A percentile compares a stretch with the other conserved stretches of the same genome.
Conservation (phyloP, 176 grass and related monocot genomes). For the Triticum turgidum region DNA sequence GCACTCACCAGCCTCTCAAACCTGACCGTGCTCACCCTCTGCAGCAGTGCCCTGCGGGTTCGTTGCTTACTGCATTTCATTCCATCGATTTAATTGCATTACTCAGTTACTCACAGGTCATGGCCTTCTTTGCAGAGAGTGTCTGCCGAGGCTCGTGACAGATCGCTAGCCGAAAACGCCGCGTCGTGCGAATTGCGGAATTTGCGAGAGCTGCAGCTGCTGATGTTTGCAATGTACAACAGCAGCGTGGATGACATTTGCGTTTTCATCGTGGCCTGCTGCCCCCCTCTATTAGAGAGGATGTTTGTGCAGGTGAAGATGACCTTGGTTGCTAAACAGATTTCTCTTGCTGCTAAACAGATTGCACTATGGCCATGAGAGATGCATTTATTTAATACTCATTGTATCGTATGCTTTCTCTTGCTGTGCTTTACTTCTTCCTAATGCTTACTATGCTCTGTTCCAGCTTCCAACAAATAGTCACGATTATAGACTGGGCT, state of each 20-base stretch:
- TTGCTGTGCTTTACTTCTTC: not conserved
- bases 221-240: conserved; percentile 36
- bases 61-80: not conserved
- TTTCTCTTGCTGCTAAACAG: not conserved
- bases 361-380: not conserved
- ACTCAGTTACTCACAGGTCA: not conserved
- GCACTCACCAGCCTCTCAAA: conserved; percentile 23
- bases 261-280: conserved; percentile 40
- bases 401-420: not conserved
- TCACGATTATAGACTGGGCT: not conserved
- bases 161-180: not conserved
- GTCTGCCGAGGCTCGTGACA: conserved; percentile 23
- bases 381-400: not conserved
- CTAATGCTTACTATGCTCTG: not conserved
- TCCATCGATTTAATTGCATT: not conserved
- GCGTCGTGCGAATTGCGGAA: conserved; percentile 33
- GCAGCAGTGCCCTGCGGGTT: conserved; percentile 53
- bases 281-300: conserved; percentile 34
- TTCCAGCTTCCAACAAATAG: not conserved
- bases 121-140: conserved; percentile 21
- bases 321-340: not conserved
- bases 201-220: conserved; percentile 65
- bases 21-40: conserved; percentile 50
- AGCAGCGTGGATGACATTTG: conserved; percentile 39
- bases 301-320: conserved; percentile 56